Evolutionary conservation across 2,329 filamentous ascomycete species (phyloP).

Genomic region (Fusarium sp.): DNA sequence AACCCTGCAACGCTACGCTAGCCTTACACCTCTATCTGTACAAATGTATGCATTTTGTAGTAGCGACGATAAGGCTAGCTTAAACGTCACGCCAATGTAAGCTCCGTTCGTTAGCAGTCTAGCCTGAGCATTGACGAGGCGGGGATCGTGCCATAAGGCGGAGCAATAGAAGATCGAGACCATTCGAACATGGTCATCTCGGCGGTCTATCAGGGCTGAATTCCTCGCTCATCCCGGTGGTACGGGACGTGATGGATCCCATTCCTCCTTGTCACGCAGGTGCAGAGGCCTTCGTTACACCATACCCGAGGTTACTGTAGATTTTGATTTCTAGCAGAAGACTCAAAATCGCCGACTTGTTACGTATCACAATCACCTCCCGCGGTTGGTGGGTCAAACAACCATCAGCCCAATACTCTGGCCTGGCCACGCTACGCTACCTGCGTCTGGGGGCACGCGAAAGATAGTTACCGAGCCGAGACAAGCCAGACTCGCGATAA

Average conservation of each 20-base stretch:
- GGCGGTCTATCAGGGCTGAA: constrained; percentile 22
- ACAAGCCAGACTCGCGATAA: constrained; percentile 9
- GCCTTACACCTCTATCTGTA: constrained; percentile 2
- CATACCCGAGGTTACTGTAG: constrained; percentile 34
- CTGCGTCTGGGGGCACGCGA: constrained; percentile 20
- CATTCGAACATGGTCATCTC: constrained; percentile 36
- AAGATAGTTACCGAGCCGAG: constrained; percentile 20
- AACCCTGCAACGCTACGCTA: constrained; percentile 19
- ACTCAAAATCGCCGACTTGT: constrained; percentile 20
- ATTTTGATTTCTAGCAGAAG: constrained; percentile 17
- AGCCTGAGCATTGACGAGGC: constrained; percentile 28
- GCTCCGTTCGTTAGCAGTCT: constrained; percentile 37
- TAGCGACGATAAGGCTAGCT: constrained; percentile 39
- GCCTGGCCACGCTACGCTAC: background rate
- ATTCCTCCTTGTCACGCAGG: constrained; percentile 30
- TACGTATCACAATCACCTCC: constrained; percentile 10
- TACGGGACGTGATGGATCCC: constrained; percentile 42
- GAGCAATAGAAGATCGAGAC: constrained; percentile 44
- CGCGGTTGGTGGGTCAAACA: background rate
- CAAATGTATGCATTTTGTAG: background rate
- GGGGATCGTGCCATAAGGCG: constrained; percentile 45
- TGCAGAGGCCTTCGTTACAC: constrained; percentile 24
- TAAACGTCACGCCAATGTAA: constrained; percentile 42
- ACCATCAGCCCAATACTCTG: background rate
- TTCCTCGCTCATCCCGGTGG: constrained; percentile 41